Percentiles rank a stretch among this genome's conserved stretches.
These are phyloP conservation scores for Tirmania nivea DNA, from an alignment of 495 filamentous ascomycete species.

Conservation along the genomic window DNA sequence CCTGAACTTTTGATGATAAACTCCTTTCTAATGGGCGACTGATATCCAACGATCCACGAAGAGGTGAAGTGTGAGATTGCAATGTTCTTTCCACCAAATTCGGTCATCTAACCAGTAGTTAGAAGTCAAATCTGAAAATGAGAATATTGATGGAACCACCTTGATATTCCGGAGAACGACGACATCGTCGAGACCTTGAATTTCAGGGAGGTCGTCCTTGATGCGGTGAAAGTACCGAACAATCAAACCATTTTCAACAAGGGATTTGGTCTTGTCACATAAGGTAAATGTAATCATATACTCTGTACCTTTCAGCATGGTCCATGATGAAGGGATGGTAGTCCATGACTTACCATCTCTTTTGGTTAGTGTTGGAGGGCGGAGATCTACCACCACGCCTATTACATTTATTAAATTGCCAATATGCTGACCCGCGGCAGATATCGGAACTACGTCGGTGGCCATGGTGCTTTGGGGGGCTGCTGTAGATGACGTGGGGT, in stretches of 20 bases:
- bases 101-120: not conserved
- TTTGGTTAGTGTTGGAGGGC: not conserved
- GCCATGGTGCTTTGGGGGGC: no score
- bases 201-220: constrained; percentile 8
- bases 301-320: constrained; percentile 1
- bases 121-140: no score
- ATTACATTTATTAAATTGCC: not conserved
- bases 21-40: constrained; percentile 1
- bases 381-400: not conserved
- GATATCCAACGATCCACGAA: constrained; percentile 6
- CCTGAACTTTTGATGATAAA: not conserved
- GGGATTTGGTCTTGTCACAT: constrained; percentile 10
- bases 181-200: constrained; percentile 8
- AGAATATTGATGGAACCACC: not conserved
- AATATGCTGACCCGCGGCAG: not conserved
- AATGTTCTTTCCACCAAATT: not conserved
- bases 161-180: constrained; percentile 8
- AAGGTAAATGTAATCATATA: constrained; percentile 11
- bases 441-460: not conserved
- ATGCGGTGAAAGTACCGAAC: constrained; percentile 8
- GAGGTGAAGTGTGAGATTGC: constrained; percentile 1
- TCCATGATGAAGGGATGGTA: no score
- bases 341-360: not conserved
- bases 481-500: no score
- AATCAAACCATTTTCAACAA: constrained; percentile 1